These are phyloP conservation scores for Grosmannia serpens DNA, from an alignment of 2,329 filamentous ascomycete genomes.

Conservation along the genomic window DNA sequence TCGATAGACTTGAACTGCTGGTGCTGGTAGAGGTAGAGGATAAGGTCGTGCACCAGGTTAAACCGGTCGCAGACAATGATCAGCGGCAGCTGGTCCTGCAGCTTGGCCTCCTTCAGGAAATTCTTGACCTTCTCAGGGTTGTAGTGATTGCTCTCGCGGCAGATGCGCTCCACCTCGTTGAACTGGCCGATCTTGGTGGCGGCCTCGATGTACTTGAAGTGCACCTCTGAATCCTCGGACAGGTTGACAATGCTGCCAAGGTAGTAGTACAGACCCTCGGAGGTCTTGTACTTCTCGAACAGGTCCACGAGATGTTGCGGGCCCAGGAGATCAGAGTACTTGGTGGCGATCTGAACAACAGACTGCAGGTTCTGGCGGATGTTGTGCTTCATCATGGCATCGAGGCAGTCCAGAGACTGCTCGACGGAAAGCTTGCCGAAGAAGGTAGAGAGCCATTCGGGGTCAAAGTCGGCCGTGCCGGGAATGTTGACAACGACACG, in stretches of 20 bases:
- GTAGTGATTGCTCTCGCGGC: conserved; percentile 81
- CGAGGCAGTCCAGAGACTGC: conserved; percentile 84
- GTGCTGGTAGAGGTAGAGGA: conserved; percentile 95
- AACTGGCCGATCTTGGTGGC: conserved; percentile 89
- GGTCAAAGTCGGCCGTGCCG: conserved; percentile 70
- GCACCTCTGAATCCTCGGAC: conserved; percentile 86
- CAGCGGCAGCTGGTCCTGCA: conserved; percentile 85
- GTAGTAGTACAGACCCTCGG: conserved; percentile 96
- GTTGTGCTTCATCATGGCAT: conserved; percentile 93
- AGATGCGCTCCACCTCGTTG: conserved; percentile 93
- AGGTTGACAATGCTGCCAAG: conserved; percentile 96
- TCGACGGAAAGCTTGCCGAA: conserved; percentile 93
- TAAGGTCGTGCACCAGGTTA: conserved; percentile 95
- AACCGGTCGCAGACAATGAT: conserved; percentile 99
- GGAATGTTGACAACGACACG: conserved; percentile 76
- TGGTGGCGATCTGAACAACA: conserved; percentile 91
- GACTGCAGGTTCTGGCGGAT: conserved; percentile 94
- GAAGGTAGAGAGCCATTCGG: conserved; percentile 85
- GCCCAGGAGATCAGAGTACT: conserved; percentile 92
- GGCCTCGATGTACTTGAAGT: conserved; percentile 99
- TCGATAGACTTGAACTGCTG: conserved; percentile 99
- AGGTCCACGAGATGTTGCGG: conserved; percentile 81
- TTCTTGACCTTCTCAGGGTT: conserved; percentile 97
- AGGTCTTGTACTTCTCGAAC: conserved; percentile 94
- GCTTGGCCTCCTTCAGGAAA: conserved; percentile 91